Evolutionary conservation across 2,329 filamentous ascomycete genomes (phyloP), one percentile per base, ranked within the genome.

Genomic region (Albifimbria verrucaria): DNA sequence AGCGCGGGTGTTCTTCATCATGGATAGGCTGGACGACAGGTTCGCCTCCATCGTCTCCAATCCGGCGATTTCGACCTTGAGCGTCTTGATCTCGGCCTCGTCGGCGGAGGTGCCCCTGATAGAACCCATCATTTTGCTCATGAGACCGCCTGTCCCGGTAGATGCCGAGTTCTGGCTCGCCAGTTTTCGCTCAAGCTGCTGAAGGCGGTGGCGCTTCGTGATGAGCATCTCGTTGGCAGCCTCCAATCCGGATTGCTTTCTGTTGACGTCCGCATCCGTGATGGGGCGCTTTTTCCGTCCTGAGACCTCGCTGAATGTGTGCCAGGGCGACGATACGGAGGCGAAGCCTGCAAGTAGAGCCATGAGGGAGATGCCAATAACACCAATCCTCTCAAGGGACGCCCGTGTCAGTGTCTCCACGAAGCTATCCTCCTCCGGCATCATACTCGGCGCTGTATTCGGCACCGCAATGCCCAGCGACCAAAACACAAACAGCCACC

Each of bases 331-430:
- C 22, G 89, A 92, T 28, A 95, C 88, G n/a, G 90, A 90, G 6
- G 91, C 91, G 63, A 95, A 96, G 0, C 91, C 91, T 7, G 90
- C 90, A n/a, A 96, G 76, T 15, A 92, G 79, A 17, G 90, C 91
- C 90, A 96, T 95, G 50, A 94, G 73, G 47, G 88, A 86, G 52
- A 94, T 91, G 3, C 91, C 91, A 57, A 95, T 90, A 41, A 96
- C 87, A 12, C 90, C 91, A 23, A 96, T 85, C 44, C 91, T 72
- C 66, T 86, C 83, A 32, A 87, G 72, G 58, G 82, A 86, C 9
- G 78, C 83, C 43, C 78, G 72, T 17, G 76, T 76, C 48, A 83
- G 61, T 7, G 60, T 63, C 50, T 70, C 68, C 42, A 73, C 65
- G 15, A 72, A 62, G 20, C 60, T 65, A 51, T 64, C 63, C n/a